A percentile compares a stretch with the other conserved stretches of the same genome.
These are phyloP conservation scores for Phytophthora syringae DNA, from an alignment of 352 stramenopile genomes.

Conservation along the genomic window DNA sequence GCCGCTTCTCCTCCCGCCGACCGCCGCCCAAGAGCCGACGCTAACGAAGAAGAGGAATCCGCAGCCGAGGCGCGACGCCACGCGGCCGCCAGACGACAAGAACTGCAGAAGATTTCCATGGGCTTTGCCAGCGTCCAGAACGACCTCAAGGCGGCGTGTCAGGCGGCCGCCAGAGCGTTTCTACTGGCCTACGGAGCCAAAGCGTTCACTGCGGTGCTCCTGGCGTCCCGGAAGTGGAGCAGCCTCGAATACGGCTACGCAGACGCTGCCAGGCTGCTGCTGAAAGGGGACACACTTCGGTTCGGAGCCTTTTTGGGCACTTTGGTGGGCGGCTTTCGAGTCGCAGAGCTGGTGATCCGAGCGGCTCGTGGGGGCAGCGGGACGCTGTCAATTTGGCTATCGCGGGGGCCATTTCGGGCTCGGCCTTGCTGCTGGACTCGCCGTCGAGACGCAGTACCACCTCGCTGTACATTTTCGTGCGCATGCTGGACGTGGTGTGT, in stretches of 20 bases:
- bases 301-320: slow-evolving; percentile 82
- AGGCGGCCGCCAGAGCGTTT: slow-evolving; percentile 60
- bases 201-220: slow-evolving; percentile 78
- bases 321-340: slow-evolving; percentile 75
- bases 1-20: slow-evolving; percentile 10
- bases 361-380: slow-evolving; percentile 46
- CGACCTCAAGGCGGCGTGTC: slow-evolving; percentile 58
- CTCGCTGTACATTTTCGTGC: slow-evolving; percentile 87
- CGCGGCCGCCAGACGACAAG: slow-evolving; percentile 37
- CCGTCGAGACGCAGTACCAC: slow-evolving; percentile 68
- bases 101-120: slow-evolving; percentile 42
- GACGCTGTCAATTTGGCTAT: slow-evolving; percentile 75
- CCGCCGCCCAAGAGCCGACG: slow-evolving; percentile 12
- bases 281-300: slow-evolving; percentile 72
- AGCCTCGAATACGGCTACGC: slow-evolving; percentile 78
- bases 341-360: slow-evolving; percentile 64
- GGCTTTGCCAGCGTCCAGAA: slow-evolving; percentile 40
- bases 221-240: slow-evolving; percentile 84
- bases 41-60: slow-evolving; percentile 28
- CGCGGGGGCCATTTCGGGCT: slow-evolving; percentile 66
- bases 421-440: slow-evolving; percentile 77
- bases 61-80: slow-evolving; percentile 34
- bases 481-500: slow-evolving; percentile 84
- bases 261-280: slow-evolving; percentile 71
- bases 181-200: slow-evolving; percentile 84